These are phyloP conservation scores for Saccharomyces hybrid DNA, from an alignment of 1,139 yeast species.

Conservation along the genomic window DNA sequence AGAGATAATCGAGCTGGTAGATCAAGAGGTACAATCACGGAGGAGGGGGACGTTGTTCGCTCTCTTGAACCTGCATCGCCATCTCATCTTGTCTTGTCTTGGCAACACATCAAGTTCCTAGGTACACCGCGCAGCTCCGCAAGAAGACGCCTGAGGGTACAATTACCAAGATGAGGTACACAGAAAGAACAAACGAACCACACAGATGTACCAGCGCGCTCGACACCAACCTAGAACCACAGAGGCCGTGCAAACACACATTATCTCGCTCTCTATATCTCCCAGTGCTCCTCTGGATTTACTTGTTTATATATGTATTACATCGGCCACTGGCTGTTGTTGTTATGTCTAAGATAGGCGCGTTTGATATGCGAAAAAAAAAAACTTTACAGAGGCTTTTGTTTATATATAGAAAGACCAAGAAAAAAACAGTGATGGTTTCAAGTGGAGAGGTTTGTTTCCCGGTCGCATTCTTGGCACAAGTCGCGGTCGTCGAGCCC, in stretches of 20 bases:
- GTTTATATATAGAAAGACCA: not conserved
- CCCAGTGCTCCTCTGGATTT: too few species aligned
- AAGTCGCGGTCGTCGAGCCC: not conserved
- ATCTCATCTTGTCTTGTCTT: not conserved
- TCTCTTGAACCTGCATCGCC: not conserved
- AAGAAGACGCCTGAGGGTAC: not conserved
- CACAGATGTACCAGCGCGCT: too few species aligned
- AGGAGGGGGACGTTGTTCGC: not conserved
- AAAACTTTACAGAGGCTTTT: not conserved
- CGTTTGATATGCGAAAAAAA: not conserved
- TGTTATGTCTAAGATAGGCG: not conserved
- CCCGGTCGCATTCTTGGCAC: not conserved
- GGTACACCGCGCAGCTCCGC: not conserved
- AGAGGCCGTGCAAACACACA: not conserved
- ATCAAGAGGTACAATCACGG: too few species aligned
- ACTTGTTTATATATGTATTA: too few species aligned
- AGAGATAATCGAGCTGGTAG: too few species aligned
- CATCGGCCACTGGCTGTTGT: not conserved
- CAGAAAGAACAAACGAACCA: not conserved
- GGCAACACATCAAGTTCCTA: not conserved
- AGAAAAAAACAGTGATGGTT: not conserved
- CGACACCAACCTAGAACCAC: not conserved
- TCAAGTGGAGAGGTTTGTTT: not conserved
- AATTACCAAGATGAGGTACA: not conserved
- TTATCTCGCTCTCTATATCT: not conserved